Evolutionary conservation across 371 early-diverging fungal genomes (phyloP), one percentile per base, ranked within the genome.

Genomic region (Mortierella sp.): DNA sequence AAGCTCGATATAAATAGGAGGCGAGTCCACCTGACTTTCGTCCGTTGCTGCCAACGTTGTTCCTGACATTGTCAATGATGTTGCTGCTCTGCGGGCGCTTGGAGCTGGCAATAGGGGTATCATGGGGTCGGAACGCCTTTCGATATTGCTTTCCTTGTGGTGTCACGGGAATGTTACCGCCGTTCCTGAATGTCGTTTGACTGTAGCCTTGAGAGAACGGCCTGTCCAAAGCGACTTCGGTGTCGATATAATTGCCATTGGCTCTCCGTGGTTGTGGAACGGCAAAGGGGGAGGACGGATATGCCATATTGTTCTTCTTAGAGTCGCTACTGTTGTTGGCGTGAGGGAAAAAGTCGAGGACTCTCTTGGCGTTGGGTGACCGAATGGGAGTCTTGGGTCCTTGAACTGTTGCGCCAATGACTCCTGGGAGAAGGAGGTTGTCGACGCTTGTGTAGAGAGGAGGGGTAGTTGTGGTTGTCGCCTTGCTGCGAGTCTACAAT

Each of bases 361-460:
- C 44, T n/a, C 71, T 60, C 19, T 77, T 74, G 19, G 55, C 57
- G 24, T 26, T 74, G 5, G 76, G 74, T 8, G 81, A 75, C 14
- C 82, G 80, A 3, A 70, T 24, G 19, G 86, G 82, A 2, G 86
- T 85, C 65, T 76, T 81, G 42, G 82, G 86, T n/a, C 85, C 82
- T 75, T 85, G 77, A 54, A 81, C 82, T 1, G 79, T 81, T 38
- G 81, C 54, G 9, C 85, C 85, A 31, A 84, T 80, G 55, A 84
- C 85, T 4, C 85, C 78, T 58, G 85, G 81, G 13, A 84, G 54
- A 28, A 84, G 73, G 26, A 84, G 38, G 48, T 72, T 81, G 68
- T 84, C 85, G 55, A 81, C 78, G 13, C 77, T 78, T 14, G 84
- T 73, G 55, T 48, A 73, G 19, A 63, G 52, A 3, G 52, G 71